phyloP scores from a whole-genome alignment of 371 early-diverging fungal genomes.

The Quaeritorhiza haematococci region DNA sequence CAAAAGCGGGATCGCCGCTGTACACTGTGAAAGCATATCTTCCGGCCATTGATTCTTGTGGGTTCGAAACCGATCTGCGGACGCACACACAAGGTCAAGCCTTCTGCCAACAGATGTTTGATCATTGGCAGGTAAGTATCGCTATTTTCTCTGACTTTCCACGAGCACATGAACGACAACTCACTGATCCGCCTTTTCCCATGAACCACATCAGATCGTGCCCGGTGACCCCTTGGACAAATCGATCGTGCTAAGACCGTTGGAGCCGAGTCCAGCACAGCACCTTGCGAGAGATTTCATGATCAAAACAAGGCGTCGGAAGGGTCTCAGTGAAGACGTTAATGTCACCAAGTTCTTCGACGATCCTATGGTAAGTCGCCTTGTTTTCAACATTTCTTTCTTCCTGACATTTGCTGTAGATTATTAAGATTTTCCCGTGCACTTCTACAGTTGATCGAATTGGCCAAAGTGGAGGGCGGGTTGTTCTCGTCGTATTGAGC shows the following conservation, averaged over 20 bases:
- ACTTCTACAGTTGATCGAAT: conserved; percentile 15
- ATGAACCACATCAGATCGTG: conserved; percentile 51
- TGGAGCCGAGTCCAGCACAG: conserved; percentile 82
- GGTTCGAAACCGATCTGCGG: conserved; percentile 94
- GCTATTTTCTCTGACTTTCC: conserved; percentile 1
- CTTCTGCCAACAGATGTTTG: conserved; percentile 91
- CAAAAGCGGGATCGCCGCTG: conserved; percentile 92
- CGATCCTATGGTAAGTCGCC: conserved; percentile 64
- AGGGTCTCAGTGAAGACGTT: conserved; percentile 87
- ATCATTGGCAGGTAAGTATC: conserved; percentile 79
- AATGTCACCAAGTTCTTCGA: conserved; percentile 92
- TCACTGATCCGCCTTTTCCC: conserved; percentile 3
- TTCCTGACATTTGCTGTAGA: background rate
- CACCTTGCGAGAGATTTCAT: conserved; percentile 94
- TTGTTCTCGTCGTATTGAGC: no score
- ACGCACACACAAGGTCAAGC: conserved; percentile 95
- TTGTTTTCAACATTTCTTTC: background rate
- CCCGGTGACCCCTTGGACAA: conserved; percentile 96
- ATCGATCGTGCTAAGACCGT: conserved; percentile 74
- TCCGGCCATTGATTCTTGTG: conserved; percentile 92
- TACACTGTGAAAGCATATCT: conserved; percentile 89
- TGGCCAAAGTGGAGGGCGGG: conserved; percentile 30
- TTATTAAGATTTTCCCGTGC: background rate
- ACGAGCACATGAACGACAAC: background rate
- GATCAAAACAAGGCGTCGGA: conserved; percentile 94